phyloP scores from a whole-genome alignment of 2,329 filamentous ascomycete genomes.

The Fusarium sp. region DNA sequence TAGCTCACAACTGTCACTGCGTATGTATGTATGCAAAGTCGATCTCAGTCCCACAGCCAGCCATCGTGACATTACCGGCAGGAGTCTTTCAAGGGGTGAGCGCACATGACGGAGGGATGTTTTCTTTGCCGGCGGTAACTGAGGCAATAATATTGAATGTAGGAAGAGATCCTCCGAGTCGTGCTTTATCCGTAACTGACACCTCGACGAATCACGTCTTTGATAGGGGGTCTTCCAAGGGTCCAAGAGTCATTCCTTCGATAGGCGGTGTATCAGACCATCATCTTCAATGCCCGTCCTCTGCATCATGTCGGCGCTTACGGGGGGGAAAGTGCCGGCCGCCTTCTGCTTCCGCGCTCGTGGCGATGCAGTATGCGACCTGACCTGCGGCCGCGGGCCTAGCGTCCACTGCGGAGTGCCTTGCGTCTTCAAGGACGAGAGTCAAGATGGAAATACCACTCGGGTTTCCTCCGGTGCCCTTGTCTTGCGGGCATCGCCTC shows the following conservation, averaged over 20 bases:
- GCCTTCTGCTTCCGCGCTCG: background rate
- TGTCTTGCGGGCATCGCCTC: background rate
- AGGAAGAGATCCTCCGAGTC: background rate
- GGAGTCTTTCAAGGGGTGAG: background rate
- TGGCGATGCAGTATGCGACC: slow-evolving; percentile 10
- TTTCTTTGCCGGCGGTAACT: background rate
- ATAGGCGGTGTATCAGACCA: slow-evolving; percentile 15
- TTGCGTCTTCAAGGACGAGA: slow-evolving; percentile 1
- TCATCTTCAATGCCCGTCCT: background rate
- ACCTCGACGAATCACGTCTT: background rate
- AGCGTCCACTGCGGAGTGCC: slow-evolving; percentile 6
- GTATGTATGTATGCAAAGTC: background rate
- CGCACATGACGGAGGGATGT: background rate
- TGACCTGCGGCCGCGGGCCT: slow-evolving; percentile 5
- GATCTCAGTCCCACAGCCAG: background rate
- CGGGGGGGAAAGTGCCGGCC: background rate
- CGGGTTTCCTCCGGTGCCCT: background rate
- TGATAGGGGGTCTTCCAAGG: background rate
- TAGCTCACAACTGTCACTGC: slow-evolving; percentile 3
- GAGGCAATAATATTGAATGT: background rate
- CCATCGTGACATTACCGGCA: background rate
- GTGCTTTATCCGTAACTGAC: background rate
- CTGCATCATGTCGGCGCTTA: slow-evolving; percentile 7
- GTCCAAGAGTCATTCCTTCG: background rate
- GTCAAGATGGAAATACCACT: background rate